Evolutionary conservation across 2,329 filamentous ascomycete genomes (phyloP).

Genomic region (Monosporascus sp.): DNA sequence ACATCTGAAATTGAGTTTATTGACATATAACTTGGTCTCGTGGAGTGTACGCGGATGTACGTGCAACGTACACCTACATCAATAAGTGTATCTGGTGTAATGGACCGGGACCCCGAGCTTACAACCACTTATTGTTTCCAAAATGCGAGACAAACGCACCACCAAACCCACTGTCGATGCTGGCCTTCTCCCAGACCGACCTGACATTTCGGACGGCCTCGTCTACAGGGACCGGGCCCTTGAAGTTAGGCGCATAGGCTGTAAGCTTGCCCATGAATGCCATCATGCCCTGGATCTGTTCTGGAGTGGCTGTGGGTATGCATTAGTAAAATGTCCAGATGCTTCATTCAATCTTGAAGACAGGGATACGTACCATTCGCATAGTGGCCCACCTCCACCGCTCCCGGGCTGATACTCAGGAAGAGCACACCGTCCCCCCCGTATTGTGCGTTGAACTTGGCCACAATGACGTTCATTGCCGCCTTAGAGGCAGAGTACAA

Average conservation of each 20-base stretch:
- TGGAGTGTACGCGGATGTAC: background rate
- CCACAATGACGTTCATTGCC: constrained; percentile 40
- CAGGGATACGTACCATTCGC: constrained; percentile 3
- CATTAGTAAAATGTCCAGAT: background rate
- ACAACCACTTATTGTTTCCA: constrained; percentile 43
- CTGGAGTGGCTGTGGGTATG: constrained; percentile 2
- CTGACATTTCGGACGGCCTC: constrained; percentile 12
- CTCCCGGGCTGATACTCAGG: constrained; percentile 45
- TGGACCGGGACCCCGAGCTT: constrained; percentile 1
- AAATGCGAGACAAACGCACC: constrained; percentile 42
- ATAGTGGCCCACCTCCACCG: constrained; percentile 32
- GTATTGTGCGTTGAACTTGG: constrained; percentile 49
- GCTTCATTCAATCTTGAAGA: constrained; percentile 13
- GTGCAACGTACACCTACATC: background rate
- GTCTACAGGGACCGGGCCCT: constrained; percentile 13
- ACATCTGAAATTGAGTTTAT: too few species aligned
- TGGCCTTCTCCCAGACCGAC: constrained; percentile 17
- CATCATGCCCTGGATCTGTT: constrained; percentile 2
- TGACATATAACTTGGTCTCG: background rate
- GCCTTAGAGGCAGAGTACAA: constrained; percentile 33
- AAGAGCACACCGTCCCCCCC: constrained; percentile 47
- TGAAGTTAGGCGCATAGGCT: constrained; percentile 19
- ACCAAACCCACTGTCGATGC: constrained; percentile 23
- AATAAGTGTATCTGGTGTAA: background rate
- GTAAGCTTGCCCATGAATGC: constrained; percentile 11